Conservation (phyloP, 495 filamentous ascomycete genomes). For the Xylaria bambusicola region DNA sequence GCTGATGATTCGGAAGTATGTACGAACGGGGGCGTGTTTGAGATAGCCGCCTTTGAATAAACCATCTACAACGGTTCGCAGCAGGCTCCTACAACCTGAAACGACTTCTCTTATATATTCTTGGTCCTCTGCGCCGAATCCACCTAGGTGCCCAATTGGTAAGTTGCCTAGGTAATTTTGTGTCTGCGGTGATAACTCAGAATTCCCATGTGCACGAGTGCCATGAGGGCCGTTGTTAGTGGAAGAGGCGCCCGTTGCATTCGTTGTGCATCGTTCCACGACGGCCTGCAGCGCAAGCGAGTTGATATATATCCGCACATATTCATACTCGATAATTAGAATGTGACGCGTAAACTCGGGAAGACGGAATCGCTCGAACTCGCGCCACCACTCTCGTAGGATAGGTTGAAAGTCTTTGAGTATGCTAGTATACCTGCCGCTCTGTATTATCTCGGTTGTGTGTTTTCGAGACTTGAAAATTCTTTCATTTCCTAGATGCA, state of each 20-base stretch:
- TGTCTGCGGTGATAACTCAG: slow-evolving; percentile 57
- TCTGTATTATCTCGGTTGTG: slow-evolving; percentile 83
- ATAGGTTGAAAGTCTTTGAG: slow-evolving; percentile 81
- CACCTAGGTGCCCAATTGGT: slow-evolving; percentile 56
- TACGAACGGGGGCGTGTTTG: slow-evolving; percentile 88
- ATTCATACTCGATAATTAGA: slow-evolving; percentile 86
- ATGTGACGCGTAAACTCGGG: slow-evolving; percentile 79
- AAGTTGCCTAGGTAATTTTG: slow-evolving; percentile 59
- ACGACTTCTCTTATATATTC: slow-evolving; percentile 87
- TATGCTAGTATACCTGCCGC: slow-evolving; percentile 73
- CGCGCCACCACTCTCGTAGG: slow-evolving; percentile 70
- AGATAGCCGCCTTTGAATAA: slow-evolving; percentile 81
- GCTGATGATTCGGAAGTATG: slow-evolving; percentile 91
- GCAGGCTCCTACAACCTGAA: slow-evolving; percentile 79
- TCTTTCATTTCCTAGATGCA: slow-evolving; percentile 81
- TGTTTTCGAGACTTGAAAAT: slow-evolving; percentile 81
- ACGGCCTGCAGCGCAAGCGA: slow-evolving; percentile 92
- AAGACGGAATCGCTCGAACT: slow-evolving; percentile 70
- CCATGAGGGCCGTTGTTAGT: slow-evolving; percentile 35
- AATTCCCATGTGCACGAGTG: slow-evolving; percentile 35
- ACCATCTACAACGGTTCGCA: slow-evolving; percentile 79
- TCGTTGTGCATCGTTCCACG: slow-evolving; percentile 85
- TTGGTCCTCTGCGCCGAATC: slow-evolving; percentile 62
- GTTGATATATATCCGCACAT: slow-evolving; percentile 89
- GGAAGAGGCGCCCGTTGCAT: slow-evolving; percentile 54